phyloP scores from a whole-genome alignment of 441 rosid genomes.

The Theobroma grandiflorum region DNA sequence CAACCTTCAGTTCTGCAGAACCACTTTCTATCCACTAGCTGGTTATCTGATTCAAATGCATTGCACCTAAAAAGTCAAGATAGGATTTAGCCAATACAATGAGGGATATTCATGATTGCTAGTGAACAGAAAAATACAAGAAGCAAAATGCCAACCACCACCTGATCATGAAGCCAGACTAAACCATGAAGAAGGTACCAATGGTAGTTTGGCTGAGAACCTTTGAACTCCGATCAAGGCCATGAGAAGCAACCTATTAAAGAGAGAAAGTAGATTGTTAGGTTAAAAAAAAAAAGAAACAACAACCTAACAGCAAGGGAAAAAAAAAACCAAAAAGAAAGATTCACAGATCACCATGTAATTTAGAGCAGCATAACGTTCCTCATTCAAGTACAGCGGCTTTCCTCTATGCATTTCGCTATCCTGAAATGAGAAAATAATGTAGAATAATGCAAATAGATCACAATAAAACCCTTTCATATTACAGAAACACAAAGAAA shows the following conservation, averaged over 20 bases:
- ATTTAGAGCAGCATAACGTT: conserved; percentile 89
- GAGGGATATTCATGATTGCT: neutral
- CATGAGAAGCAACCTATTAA: conserved; percentile 92
- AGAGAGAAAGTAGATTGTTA: conserved; percentile 17
- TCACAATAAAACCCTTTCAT: conserved; percentile 5
- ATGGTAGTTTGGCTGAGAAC: conserved; percentile 80
- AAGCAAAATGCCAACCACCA: neutral
- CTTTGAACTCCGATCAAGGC: conserved; percentile 82
- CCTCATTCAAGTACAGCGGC: conserved; percentile 90
- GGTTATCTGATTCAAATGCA: conserved; percentile 16
- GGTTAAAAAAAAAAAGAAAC: neutral
- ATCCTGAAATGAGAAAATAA: conserved; percentile 60
- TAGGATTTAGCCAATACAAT: neutral
- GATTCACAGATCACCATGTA: conserved; percentile 66
- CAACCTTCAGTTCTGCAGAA: conserved; percentile 29
- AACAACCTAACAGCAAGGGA: neutral
- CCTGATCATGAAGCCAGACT: conserved; percentile 32
- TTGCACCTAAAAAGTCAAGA: neutral
- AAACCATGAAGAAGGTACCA: conserved; percentile 57
- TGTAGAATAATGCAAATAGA: neutral
- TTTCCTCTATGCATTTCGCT: conserved; percentile 80
- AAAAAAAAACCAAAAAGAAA: conserved; percentile 20
- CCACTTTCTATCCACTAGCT: conserved; percentile 18
- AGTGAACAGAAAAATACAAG: conserved; percentile 3
- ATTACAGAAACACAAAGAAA: neutral